Evolutionary conservation across 2,329 filamentous ascomycete species (phyloP).

Genomic region (Colletotrichum trifolii): DNA sequence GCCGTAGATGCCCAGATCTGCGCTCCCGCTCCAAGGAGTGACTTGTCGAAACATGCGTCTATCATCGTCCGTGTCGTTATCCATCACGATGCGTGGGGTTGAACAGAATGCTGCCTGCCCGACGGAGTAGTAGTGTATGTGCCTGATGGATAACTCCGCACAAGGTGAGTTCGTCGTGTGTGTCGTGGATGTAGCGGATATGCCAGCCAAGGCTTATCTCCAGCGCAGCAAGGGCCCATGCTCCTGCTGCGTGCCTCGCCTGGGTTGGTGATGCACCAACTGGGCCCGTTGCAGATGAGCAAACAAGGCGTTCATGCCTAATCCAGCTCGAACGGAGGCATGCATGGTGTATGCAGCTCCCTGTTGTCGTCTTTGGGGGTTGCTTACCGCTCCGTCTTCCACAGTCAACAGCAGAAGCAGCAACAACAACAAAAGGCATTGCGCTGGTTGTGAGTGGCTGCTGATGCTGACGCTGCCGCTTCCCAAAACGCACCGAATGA

Average conservation of each 20-base stretch:
- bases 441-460: neutral
- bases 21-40: neutral
- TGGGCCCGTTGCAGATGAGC: neutral
- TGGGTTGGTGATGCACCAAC: no score
- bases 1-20: constrained; percentile 21
- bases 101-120: no score
- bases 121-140: no score
- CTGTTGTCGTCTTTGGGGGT: neutral
- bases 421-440: no score
- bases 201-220: constrained; percentile 6
- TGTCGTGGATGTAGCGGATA: neutral
- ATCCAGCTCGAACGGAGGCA: neutral
- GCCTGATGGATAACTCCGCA: no score
- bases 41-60: constrained; percentile 7
- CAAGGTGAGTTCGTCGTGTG: no score
- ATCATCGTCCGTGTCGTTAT: neutral
- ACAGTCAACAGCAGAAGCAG: no score
- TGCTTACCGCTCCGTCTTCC: no score
- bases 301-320: constrained; percentile 1
- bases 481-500: neutral
- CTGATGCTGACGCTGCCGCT: neutral
- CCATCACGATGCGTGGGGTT: constrained; percentile 10
- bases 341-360: no score
- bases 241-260: neutral
- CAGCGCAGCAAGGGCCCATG: constrained; percentile 4